Evolutionary conservation across 163 green algal genomes (phyloP), one percentile per base, ranked within the genome.

Genomic region (Prototheca cutis): DNA sequence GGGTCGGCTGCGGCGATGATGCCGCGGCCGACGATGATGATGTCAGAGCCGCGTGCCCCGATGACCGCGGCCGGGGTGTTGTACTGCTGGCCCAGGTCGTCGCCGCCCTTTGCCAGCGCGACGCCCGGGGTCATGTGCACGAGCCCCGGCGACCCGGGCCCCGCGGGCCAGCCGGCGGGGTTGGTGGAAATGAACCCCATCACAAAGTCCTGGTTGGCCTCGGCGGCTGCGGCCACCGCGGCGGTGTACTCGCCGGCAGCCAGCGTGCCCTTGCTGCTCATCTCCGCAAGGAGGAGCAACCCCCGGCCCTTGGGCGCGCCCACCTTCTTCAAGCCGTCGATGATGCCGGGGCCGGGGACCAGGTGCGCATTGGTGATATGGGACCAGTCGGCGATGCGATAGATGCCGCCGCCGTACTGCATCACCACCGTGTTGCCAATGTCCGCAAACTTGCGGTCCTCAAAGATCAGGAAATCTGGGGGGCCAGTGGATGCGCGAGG

Each of bases 361-460:
- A 97, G 76, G 75, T 99, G 93, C 17, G 93, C 93, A 63, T 99
- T 99, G 31, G 88, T 95, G 59, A 99, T 94, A 77, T 99, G 74
- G 3, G 77, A 84, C 93, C 93, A 99, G 66, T 96, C 84, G 33
- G 91, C 86, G 65, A 99, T 99, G 56, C 88, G 88, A 81, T 98
- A 96, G 48, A 99, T 85, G 63, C 93, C 93, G 27, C 82, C 77
- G 39, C 61, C 73, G 66, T 94, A 96, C 78, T 99, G 92, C 45
- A 74, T 79, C 21, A 93, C 87, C 42, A 98, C 92, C 0, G 93
- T 99, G 86, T 98, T 98, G 66, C 93, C 93, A 58, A 99, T 99
- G 79, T 99, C 93, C 0, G 93, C 93, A 82, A 98, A 99, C 78
- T 99, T 99, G 63, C 93, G 84, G 76, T 99, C 93, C 80, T 99